Conservation (phyloP, 1,284 basidiomycete genomes). For the Fomitopsis betulina region DNA sequence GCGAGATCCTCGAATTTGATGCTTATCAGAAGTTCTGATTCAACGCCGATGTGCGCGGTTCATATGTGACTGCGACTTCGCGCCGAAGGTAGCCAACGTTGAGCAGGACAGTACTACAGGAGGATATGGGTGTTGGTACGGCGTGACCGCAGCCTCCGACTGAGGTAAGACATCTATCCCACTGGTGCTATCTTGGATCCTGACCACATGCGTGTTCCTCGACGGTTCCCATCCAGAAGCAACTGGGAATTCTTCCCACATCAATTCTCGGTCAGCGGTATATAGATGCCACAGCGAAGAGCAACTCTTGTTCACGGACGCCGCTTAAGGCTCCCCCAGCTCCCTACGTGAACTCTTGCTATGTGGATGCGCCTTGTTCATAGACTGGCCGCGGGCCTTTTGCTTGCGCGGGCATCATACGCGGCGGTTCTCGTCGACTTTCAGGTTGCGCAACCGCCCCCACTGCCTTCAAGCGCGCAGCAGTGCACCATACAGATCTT, state of each 20-base stretch:
- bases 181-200: background rate
- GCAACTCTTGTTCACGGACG: background rate
- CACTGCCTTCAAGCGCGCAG: slow-evolving; percentile 51
- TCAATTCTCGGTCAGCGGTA: background rate
- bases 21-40: background rate
- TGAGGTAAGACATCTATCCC: background rate
- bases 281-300: background rate
- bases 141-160: background rate
- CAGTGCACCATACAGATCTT: slow-evolving; percentile 63
- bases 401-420: slow-evolving; percentile 14
- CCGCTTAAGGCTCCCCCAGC: background rate
- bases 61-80: background rate
- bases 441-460: slow-evolving; percentile 68
- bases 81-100: too few relatives aligned
- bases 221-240: slow-evolving; percentile 4
- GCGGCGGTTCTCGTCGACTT: slow-evolving; percentile 59
- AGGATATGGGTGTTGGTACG: background rate
- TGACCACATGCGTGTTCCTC: background rate
- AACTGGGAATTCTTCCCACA: background rate
- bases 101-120: background rate
- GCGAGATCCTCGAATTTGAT: background rate
- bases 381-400: slow-evolving; percentile 13
- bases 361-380: slow-evolving; percentile 13
- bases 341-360: background rate
- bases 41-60: background rate